Evolutionary conservation across 2,329 filamentous ascomycete genomes (phyloP), one percentile per base, ranked within the genome.

Genomic region (Trematosphaeria pertusa): DNA sequence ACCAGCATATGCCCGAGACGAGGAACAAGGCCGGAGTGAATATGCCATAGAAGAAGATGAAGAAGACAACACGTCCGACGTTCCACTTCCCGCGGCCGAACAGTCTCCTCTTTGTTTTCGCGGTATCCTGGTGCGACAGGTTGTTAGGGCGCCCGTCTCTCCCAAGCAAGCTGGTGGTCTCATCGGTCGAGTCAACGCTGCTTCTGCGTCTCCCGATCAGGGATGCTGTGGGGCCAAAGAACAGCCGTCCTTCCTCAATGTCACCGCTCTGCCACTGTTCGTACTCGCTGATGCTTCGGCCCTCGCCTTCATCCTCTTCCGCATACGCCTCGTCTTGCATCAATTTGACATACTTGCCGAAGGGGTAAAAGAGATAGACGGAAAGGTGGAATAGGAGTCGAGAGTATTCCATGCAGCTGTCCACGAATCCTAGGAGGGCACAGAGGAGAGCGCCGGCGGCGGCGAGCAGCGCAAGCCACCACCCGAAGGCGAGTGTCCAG

Each of bases 181-280:
- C 94, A 65, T 88, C 88, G 10, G 86, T 82, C 14, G 93, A 96
- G 65, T 97, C 93, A 52, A 96, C 81, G 72, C 93, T 97, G 64
- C 90, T 86, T 65, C 94, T 84, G 50, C 91, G 89, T 35, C 91
- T 87, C 17, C 93, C 94, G 32, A 97, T 79, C 40, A 97, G 85
- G 5, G 91, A 95, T 35, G 58, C 62, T 20, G 75, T 84, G 3
- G 94, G 94, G 0, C 94, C 95, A 70, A 99, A 99, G 77, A 99
- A 97, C 2, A 99, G 82, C 24, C 93, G 84, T 3, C 94, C 94
- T 70, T 97, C 91, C 72, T 99, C 94, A 24, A 99, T 82, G 65
- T 99, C 94, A 39, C 94, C 94, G 67, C 86, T 97, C 75, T 99
- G 94, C 94, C 94, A 99, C 74, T 96, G 91, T 72, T 99, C 94